Evolutionary conservation across 352 stramenopile species (phyloP), one percentile per base, ranked within the genome.

Genomic region (Phytophthora ramorum): DNA sequence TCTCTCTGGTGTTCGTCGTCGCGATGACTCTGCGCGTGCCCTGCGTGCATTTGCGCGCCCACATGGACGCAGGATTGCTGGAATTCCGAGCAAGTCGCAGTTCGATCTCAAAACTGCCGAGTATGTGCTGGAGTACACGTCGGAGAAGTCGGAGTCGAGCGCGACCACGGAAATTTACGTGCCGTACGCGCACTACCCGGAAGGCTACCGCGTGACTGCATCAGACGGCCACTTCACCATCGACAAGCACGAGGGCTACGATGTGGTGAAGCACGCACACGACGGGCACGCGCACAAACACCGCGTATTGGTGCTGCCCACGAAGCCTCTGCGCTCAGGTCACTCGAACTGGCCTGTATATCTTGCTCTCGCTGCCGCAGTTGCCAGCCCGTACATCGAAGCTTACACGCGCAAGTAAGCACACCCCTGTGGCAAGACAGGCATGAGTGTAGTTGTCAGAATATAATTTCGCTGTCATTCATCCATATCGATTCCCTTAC

Each of bases 11-110:
- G 71, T 60, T 16, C 63, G 63, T 49, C 67, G 75, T 49, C 59
- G 67, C 3, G 69, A 78, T 58, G 71, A 75, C 19, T 82, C 69
- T 45, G 80, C 76, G 9, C 73, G 76, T 26, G 74, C 60, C n/a
- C 46, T 91, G 26, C 60, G 79, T 7, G 85, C 79, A 4, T 91
- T 92, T 49, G 81, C 81, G 34, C 82, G 86, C 7, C 86, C 86
- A 2, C 74, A 84, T 37, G 71, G 84, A 28, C 77, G 67, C 19
- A 89, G 85, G 48, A 89, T 92, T 38, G 77, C 79, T 12, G 88
- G 88, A 10, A 71, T 86, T 14, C 86, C 85, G 8, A 71, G 41
- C 41, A 84, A 79, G 58, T 90, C 85, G 45, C 38, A 62, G 24
- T 96, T 92, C 56, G 53, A 75, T 8, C 67, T 87, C 32, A 54